Base-by-base conservation (phyloP, 2,329 filamentous ascomycete genomes). In the Trichoderma simmonsii region DNA sequence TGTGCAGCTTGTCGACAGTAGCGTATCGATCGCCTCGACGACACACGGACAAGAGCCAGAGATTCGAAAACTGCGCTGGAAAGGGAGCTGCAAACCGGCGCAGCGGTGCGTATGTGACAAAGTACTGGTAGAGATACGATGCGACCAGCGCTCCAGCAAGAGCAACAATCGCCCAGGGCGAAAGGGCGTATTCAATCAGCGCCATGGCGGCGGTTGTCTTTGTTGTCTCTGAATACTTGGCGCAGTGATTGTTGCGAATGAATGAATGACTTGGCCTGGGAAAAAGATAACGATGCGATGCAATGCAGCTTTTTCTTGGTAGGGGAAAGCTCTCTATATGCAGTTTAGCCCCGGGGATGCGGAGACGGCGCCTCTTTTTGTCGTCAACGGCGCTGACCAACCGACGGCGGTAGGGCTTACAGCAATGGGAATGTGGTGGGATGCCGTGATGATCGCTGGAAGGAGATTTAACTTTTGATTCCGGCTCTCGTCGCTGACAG, bases 1-100 rank as follows among this genome's bases (percentile, higher is more conserved):
- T 88, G 81, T 97, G 94, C 8, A 89, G 85, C 43, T 90, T 81
- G 77, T 97, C 86, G n/a, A 97, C 90, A 3, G 85, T 83, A 32
- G 82, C 75, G 77, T 88, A 93, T 11, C 92, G 86, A 62, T 86
- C 85, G 2, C 94, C 94, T 4, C 87, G 85, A 2, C 95, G 89
- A 68, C 84, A 85, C 14, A 90, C 86, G 9, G 85, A 83, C 64
- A 97, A 81, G 26, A 97, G 87, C 95, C 95, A 98, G 32, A 97
- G 82, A 76, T 94, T 94, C 34, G 90, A 89, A 80, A 95, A 93
- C 39, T 86, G 84, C 0, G 87, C 87, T 0, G 88, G 86, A 75
- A 91, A 89, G 0, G 91, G 91, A 0, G 86, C 86, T 0, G 91
- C 91, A 18, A 93, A 86, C 75, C 79, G 76, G 80, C 88, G 79